Evolutionary conservation across 495 filamentous ascomycete genomes (phyloP).

Genomic region (Aspergillus avenaceus): DNA sequence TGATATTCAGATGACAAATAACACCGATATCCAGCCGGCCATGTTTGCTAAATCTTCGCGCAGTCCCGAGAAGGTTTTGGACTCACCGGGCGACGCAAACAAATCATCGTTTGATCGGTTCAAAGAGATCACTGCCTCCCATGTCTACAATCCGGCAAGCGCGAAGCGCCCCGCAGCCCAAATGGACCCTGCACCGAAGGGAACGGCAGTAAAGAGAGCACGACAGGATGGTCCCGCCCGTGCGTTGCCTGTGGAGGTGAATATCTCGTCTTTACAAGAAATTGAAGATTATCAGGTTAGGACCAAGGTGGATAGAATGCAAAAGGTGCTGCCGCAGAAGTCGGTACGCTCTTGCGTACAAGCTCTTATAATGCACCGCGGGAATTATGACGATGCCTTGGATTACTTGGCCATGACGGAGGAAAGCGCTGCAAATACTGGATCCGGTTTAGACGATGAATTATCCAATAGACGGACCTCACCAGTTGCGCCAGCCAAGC

Average conservation of each 20-base stretch:
- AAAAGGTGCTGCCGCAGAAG: constrained; percentile 46
- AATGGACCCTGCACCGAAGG: constrained; percentile 42
- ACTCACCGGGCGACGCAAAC: constrained; percentile 29
- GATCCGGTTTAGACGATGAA: constrained; percentile 33
- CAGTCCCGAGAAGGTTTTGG: constrained; percentile 35
- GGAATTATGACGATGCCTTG: constrained; percentile 58
- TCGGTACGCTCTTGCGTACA: constrained; percentile 47
- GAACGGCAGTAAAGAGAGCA: constrained; percentile 33
- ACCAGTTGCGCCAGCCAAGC: constrained; percentile 39
- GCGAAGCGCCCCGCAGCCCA: constrained; percentile 44
- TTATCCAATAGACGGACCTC: constrained; percentile 18
- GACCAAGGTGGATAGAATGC: constrained; percentile 53
- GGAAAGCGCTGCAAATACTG: constrained; percentile 5
- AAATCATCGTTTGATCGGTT: constrained; percentile 33
- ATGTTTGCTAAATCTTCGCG: constrained; percentile 47
- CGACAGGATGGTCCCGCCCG: constrained; percentile 53
- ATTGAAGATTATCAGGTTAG: constrained; percentile 51
- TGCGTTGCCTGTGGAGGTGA: constrained; percentile 42
- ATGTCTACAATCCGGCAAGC: constrained; percentile 41
- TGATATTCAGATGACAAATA: constrained; percentile 36
- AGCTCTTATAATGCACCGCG: constrained; percentile 47
- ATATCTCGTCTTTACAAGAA: constrained; percentile 42
- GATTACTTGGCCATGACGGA: constrained; percentile 37
- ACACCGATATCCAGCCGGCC: constrained; percentile 67
- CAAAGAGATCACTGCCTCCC: constrained; percentile 43